phyloP scores from a whole-genome alignment of 2,329 filamentous ascomycete species.

The Sclerotinia spermophila region DNA sequence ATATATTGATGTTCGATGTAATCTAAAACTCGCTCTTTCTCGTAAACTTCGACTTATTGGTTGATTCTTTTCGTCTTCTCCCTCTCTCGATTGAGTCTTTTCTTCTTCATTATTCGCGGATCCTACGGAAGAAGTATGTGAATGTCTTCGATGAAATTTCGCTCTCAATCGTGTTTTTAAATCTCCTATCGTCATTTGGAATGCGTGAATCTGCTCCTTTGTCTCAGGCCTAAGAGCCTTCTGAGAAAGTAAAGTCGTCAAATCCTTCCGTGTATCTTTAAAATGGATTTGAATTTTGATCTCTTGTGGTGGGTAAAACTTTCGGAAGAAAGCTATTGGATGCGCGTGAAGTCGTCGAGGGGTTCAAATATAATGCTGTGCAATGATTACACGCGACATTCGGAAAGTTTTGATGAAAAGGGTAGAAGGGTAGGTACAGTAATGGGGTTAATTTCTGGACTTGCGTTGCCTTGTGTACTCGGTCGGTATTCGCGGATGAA shows the following conservation, averaged over 20 bases:
- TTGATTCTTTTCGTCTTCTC: not conserved
- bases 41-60: constrained; percentile 8
- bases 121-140: not conserved
- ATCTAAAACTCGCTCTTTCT: constrained; percentile 5
- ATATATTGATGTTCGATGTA: constrained; percentile 6
- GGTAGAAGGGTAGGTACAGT: not conserved
- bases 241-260: not conserved
- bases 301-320: not conserved
- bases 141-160: constrained; percentile 19
- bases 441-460: not conserved
- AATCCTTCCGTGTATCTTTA: not conserved
- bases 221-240: not conserved
- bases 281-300: not conserved
- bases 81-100: not conserved
- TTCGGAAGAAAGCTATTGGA: not conserved
- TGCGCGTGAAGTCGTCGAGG: not conserved
- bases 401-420: constrained; percentile 2
- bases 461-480: not conserved
- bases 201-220: not conserved
- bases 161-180: constrained; percentile 18
- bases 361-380: not conserved
- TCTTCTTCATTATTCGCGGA: constrained; percentile 6
- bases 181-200: constrained; percentile 18
- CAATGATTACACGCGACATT: constrained; percentile 9
- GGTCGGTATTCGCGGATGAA: not conserved